Evolutionary conservation across 495 filamentous ascomycete species (phyloP), one percentile per base, ranked within the genome.

Genomic region (Bombardia bombarda): DNA sequence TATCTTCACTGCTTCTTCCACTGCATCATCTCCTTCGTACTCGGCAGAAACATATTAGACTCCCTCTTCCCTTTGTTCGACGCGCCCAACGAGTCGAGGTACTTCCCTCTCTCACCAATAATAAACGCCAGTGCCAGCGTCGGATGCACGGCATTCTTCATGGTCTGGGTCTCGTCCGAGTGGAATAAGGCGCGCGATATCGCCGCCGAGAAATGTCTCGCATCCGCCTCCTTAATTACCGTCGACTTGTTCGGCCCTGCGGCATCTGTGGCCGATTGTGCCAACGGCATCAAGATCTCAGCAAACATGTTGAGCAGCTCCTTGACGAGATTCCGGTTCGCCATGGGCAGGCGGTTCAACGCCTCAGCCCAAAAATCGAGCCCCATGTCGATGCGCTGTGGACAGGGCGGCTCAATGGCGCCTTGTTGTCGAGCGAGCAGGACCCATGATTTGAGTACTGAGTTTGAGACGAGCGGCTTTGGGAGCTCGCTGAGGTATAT

Each of bases 361-460:
- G 56, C 58, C 24, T 61, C 58, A 8, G 49, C 49, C 58, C 58
- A 61, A 10, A 61, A 59, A 26, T 61, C 58, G 7, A 61, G 42
- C 0, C 55, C 58, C 17, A 54, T 52, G 19, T 61, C 58, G 31
- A 57, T 16, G 16, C 50, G 50, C 22, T 23, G 39, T 1, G 50
- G 40, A 12, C 47, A 51, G 0, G 48, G 44, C 4, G 46, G 56
- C 32, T 53, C 53, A 39, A 57, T 59, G 33, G 50, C 58, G 22
- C 51, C 58, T 22, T 52, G 45, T 19, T 59, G 56, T 0, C 56
- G 31, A 2, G 53, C 56, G 0, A 61, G 49, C 30, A 59, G 30
- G 30, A 61, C 45, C 58, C 58, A 61, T 1, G 46, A 47, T 16
- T 42, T 50, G 3, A 57, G 25, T 0, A 59, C 58, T 0, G 53